Evolutionary conservation across 768 basidiomycete genomes (phyloP), one percentile per base, ranked within the genome.

Genomic region (Tephrocybe sp.): DNA sequence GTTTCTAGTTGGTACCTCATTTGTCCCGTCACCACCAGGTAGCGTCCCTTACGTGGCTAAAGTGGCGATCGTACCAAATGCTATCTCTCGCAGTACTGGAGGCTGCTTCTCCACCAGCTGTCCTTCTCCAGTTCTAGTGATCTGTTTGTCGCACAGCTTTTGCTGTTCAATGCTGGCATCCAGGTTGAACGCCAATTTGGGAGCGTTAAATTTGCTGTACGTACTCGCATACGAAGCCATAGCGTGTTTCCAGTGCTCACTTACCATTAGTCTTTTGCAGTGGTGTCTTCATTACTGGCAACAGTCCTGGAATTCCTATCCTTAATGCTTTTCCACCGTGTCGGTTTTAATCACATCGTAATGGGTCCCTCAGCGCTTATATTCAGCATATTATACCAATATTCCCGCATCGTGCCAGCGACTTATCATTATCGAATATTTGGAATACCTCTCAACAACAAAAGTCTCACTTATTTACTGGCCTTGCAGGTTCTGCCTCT

Each of bases 1-100:
- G 34, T 12, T 26, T 21, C 40, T 54, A 93, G 85, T 79, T 95
- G 32, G 80, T 89, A 16, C 94, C 93, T 2, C 93, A 97, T 64
- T 77, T 97, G 40, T 92, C 90, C n/a, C 82, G 81, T 45, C 81
- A 95, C 64, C 88, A 91, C 60, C 93, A 96, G 76, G 93, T 91
- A 71, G 42, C 66, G 55, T 34, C 28, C 22, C 48, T 38, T 19
- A 30, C 52, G 44, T 50, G 44, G 16, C 41, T 41, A 24, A 44
- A 43, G 42, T 44, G 15, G 25, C 30, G 51, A 49, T 47, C 54
- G 47, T 54, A 48, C 57, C 57, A 63, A 48, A 69, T 59, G 60
- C 63, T 58, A 63, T 58, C 53, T 51, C 49, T 53, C 47, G 52
- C 66, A 98, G 92, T 92, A 92, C 61, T 97, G 91, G 92, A 79